Conservation (phyloP, 441 rosid species). For the Eugenia klotzschiana region DNA sequence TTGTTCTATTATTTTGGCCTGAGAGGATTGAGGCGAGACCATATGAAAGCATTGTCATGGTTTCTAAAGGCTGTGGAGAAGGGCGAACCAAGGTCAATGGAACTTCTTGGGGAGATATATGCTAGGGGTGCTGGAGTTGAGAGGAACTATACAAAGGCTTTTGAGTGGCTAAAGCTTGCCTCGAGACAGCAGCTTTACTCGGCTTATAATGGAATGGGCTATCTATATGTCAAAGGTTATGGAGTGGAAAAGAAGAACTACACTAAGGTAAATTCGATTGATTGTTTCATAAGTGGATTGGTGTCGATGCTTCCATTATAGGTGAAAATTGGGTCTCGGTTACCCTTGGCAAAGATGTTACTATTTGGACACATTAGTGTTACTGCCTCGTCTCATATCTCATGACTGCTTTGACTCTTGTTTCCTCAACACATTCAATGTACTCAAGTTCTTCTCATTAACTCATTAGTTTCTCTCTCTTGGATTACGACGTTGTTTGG, state of each 20-base stretch:
- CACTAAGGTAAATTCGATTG: constrained; percentile 44
- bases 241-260: constrained; percentile 90
- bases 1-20: constrained; percentile 84
- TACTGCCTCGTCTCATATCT: background rate
- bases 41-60: constrained; percentile 75
- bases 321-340: background rate
- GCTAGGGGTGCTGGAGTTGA: constrained; percentile 97
- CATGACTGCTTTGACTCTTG: background rate
- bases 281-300: background rate
- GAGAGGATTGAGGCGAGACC: constrained; percentile 93
- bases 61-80: constrained; percentile 77
- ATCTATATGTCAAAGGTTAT: constrained; percentile 84
- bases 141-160: constrained; percentile 81
- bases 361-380: background rate
- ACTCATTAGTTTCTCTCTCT: background rate
- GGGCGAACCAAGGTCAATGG: constrained; percentile 91
- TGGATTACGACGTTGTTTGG: background rate
- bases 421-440: background rate
- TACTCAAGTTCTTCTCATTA: background rate
- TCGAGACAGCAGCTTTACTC: constrained; percentile 64
- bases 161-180: constrained; percentile 85
- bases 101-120: constrained; percentile 90
- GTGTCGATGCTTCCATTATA: background rate
- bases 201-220: constrained; percentile 90
- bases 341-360: background rate